A percentile compares a stretch with the other conserved stretches of the same genome.
Conservation (phyloP, 2,329 filamentous ascomycete genomes). For the Orbilia javanica region DNA sequence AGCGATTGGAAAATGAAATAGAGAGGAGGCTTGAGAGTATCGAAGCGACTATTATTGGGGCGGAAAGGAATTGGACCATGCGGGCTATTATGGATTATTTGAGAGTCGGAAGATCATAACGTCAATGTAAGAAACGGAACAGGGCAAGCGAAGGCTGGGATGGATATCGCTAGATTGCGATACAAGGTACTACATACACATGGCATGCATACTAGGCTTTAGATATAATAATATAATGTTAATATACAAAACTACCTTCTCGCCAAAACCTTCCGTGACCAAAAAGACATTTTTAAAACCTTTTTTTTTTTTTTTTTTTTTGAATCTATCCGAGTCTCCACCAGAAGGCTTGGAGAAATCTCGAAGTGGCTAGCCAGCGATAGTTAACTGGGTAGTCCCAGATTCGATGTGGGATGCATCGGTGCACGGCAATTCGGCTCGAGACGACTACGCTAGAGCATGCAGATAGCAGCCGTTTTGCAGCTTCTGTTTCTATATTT, state of each 20-base stretch:
- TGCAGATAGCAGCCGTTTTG: not conserved
- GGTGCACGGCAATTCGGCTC: slow-evolving; percentile 3
- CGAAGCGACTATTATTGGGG: slow-evolving; percentile 9
- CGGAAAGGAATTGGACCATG: slow-evolving; percentile 26
- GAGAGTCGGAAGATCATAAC: slow-evolving; percentile 10
- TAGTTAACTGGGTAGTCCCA: not conserved
- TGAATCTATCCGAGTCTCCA: no score
- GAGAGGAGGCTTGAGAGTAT: slow-evolving; percentile 14
- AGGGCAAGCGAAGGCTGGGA: not conserved
- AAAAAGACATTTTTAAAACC: not conserved
- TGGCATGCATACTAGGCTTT: not conserved
- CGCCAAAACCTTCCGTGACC: not conserved
- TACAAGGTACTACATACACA: no score
- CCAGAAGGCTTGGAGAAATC: not conserved
- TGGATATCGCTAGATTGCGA: no score
- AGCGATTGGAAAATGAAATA: slow-evolving; percentile 31
- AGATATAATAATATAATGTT: slow-evolving; percentile 4
- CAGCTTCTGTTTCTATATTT: slow-evolving; percentile 1
- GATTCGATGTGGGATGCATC: not conserved
- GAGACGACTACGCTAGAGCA: not conserved
- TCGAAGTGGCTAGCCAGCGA: no score
- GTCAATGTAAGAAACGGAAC: not conserved
- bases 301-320: no score
- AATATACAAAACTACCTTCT: not conserved
- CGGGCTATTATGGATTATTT: slow-evolving; percentile 24